Base-by-base conservation (phyloP, 73 alveolate genomes). In the Paramecium pentaurelia region DNA sequence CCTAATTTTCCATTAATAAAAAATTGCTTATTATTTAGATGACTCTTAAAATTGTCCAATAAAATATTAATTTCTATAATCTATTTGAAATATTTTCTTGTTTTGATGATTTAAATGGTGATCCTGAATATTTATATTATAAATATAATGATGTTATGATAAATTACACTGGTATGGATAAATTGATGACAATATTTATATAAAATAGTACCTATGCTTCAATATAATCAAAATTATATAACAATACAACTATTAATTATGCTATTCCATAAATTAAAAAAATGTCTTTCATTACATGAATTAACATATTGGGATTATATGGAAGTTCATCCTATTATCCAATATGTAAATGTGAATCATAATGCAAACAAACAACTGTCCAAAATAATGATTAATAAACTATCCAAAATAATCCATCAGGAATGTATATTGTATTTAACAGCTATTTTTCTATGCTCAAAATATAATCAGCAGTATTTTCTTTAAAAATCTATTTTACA, bases 371-470 rank as follows among this genome's bases (percentile, higher is more conserved):
- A 64, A 64, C 47, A 2, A 64, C 51, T 12, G 51, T 64, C 84
- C 84, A 64, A 64, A 64, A 64, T 64, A 64, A 34, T 12, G 84
- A 64, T 64, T 64, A 64, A 64, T 64, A 64, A 27, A 64, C 84
- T 4, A 64, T 64, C 84, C 84, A 64, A 28, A 64, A 64, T 64
- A 64, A 28, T 32, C 84, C 84, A 28, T 64, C 84, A 64, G 84
- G 84, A 34, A 64, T 51, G 3, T 64, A 64, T 32, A 64, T 64
- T 64, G 84, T 64, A 32, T 64, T 64, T 28, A 64, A 64, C 84
- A 64, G 49, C 84, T 64, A 64, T n/a, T 64, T 64, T 64, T 64
- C 84, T 5, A 64, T 64, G 20, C 47, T 64, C 42, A 32, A 32
- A 64, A 32, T 28, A 34, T 32, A 32, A 14, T 64, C 51, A n/a